Evolutionary conservation across 495 filamentous ascomycete species (phyloP), one percentile per base, ranked within the genome.

Genomic region (Cercophora samala): DNA sequence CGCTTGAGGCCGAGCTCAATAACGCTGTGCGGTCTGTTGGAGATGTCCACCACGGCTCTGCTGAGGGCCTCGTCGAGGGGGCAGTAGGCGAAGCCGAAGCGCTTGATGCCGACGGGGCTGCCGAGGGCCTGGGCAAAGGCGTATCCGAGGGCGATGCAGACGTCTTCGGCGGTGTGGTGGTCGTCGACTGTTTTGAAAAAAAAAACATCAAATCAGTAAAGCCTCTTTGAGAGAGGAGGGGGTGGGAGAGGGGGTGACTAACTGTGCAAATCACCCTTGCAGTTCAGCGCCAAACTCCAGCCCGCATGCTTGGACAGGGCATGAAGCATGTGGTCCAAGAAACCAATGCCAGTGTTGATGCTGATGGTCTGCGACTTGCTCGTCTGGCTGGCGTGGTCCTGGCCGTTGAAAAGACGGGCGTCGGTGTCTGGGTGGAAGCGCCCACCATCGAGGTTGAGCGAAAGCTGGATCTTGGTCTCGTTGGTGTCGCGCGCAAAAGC

Each of bases 251-350:
- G 56, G 42, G 59, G 22, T 54, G 53, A 84, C 86, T 64, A 79
- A 96, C 93, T 97, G 81, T 93, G 90, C 24, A 98, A 76, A 81
- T 99, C 95, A 19, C 95, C 95, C 76, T 88, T 85, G 72, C 92
- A 94, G 55, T 86, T 82, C 23, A 99, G 79, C 9, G 86, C 86
- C 70, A 99, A 78, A 82, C 89, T 92, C 95, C 93, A 97, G 19
- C 94, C 94, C 0, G 91, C 88, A 78, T 99, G 95, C 76, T 99
- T 98, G 1, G 95, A 90, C 52, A 97, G 86, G 26, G 95, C 95
- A 76, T 99, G 95, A 60, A 99, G 83, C 95, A 99, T 98, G 82
- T 99, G 95, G 81, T 99, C 95, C 37, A 99, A 82, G 79, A 99
- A 99, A n/a, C 95, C 95, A 74, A 99, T 96, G 60, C 95, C 95